These are phyloP conservation scores for Chlamydomonas asymmetrica DNA, from an alignment of 139 green algal genomes.

Conservation along the genomic window DNA sequence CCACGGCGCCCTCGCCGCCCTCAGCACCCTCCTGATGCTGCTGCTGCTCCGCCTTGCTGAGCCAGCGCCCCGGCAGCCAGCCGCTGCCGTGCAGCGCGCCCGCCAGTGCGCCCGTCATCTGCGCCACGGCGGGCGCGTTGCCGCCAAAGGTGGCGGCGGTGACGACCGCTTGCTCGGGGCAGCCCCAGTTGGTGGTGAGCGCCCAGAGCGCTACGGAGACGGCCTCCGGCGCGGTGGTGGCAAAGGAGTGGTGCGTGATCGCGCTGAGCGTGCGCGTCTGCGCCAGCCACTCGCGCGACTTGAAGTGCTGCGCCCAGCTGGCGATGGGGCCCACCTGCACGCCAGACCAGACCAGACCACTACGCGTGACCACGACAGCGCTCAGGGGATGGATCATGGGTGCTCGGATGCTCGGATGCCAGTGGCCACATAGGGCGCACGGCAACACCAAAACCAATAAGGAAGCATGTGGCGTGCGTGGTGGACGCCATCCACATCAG, in stretches of 20 bases:
- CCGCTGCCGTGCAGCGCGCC: conserved; percentile 23
- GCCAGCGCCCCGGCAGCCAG: conserved; percentile 44
- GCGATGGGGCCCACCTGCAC: not conserved
- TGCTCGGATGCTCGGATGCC: too few species aligned
- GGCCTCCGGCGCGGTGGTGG: conserved; percentile 30
- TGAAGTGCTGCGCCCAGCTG: conserved; percentile 16
- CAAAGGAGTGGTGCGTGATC: conserved; percentile 20
- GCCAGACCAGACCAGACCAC: not conserved
- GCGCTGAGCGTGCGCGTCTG: conserved; percentile 1
- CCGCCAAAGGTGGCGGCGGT: conserved; percentile 43
- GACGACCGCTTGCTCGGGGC: conserved; percentile 47
- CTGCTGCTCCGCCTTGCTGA: not conserved
- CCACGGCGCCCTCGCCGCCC: not conserved
- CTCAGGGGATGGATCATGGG: not conserved
- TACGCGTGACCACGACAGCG: not conserved
- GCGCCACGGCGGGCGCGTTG: conserved; percentile 30
- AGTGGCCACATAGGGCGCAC: too few species aligned
- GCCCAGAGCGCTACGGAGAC: conserved; percentile 43
- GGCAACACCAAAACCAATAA: too few species aligned
- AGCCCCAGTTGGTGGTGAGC: conserved; percentile 33
- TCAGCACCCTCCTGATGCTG: not conserved
- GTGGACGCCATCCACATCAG: too few species aligned
- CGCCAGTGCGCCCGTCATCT: conserved; percentile 29
- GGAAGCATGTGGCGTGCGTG: too few species aligned
- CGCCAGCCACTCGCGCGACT: conserved; percentile 6